Percentiles rank a stretch among this genome's conserved stretches.
phyloP scores from a whole-genome alignment of 306 rosid genomes.

The Pyrus communis region DNA sequence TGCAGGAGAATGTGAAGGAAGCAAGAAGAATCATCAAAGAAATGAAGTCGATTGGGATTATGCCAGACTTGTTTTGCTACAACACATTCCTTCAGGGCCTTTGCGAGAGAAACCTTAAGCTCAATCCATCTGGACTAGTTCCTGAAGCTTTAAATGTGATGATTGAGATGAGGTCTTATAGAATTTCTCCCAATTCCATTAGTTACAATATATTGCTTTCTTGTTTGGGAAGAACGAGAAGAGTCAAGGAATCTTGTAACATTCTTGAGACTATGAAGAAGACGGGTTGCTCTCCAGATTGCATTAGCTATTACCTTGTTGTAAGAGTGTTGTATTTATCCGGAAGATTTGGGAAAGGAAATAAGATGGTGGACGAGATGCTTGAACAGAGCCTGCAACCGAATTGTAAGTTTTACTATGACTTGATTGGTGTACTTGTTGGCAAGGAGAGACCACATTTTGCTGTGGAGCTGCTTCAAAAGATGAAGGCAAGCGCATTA shows the following conservation, averaged over 20 bases:
- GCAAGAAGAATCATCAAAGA: conserved; percentile 67
- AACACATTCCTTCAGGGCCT: conserved; percentile 71
- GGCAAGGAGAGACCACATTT: conserved; percentile 63
- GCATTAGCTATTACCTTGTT: conserved; percentile 68
- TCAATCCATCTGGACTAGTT: conserved; percentile 76
- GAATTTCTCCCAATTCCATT: conserved; percentile 42
- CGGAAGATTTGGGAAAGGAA: conserved; percentile 76
- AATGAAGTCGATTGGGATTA: conserved; percentile 55
- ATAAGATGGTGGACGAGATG: conserved; percentile 62
- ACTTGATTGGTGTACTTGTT: conserved; percentile 74
- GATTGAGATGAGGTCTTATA: conserved; percentile 71
- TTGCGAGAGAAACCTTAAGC: conserved; percentile 53
- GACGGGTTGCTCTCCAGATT: conserved; percentile 51
- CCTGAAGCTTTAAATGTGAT: conserved; percentile 78
- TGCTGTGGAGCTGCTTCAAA: conserved; percentile 69
- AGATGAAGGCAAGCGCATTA: conserved; percentile 60
- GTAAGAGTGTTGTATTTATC: conserved; percentile 56
- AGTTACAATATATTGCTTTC: conserved; percentile 68
- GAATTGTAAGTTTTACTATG: conserved; percentile 58
- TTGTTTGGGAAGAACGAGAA: conserved; percentile 65
- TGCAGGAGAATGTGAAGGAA: conserved; percentile 73
- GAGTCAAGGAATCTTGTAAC: conserved; percentile 66
- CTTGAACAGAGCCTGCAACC: conserved; percentile 49
- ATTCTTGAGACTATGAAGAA: conserved; percentile 57
- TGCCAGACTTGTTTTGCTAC: conserved; percentile 66